Evolutionary conservation across 768 basidiomycete genomes (phyloP), one percentile per base, ranked within the genome.

Genomic region (Amanita rubescens): DNA sequence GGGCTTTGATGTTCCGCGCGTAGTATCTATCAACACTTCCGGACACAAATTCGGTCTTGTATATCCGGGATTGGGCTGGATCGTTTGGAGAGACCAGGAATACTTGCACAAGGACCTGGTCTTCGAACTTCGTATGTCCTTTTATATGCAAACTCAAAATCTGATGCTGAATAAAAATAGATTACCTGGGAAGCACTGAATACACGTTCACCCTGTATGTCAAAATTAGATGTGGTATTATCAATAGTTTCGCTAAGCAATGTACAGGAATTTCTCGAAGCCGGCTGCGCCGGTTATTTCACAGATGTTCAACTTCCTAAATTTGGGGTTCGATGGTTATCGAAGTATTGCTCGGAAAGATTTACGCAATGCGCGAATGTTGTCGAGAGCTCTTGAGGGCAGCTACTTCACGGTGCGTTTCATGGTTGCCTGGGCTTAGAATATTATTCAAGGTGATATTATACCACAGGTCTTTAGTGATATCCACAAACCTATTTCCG

Each of bases 261-360:
- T 15, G 15, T 27, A 10, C 48, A 75, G 73, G 35, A 81, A 80
- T 60, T 80, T 81, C 65, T 80, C 78, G 11, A 79, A 79, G 52
- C 75, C 82, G 1, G 79, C 79, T 11, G 74, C 79, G 14, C 81
- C 79, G 3, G 71, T 81, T 58, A 71, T 82, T 42, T 76, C 71
- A 2, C 79, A 81, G 57, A 78, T 80, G 72, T 84, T 75, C 70
- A 80, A 80, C 60, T 79, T 82, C 71, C 65, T 82, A 37, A 80
- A 80, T 57, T 70, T 78, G 38, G 80, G 79, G n/a, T 77, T 77
- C 54, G 71, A 75, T 4, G 80, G 79, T 7, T 82, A 79, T 60
- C 73, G 69, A 49, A 65, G 60, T 55, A 69, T 73, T 20, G 69
- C 72, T 2, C 60, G 64, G 54, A 76, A 76, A 57, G 79, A 80